Base-by-base conservation (phyloP, 2,329 filamentous ascomycete genomes). In the Hypoxylon sp. region DNA sequence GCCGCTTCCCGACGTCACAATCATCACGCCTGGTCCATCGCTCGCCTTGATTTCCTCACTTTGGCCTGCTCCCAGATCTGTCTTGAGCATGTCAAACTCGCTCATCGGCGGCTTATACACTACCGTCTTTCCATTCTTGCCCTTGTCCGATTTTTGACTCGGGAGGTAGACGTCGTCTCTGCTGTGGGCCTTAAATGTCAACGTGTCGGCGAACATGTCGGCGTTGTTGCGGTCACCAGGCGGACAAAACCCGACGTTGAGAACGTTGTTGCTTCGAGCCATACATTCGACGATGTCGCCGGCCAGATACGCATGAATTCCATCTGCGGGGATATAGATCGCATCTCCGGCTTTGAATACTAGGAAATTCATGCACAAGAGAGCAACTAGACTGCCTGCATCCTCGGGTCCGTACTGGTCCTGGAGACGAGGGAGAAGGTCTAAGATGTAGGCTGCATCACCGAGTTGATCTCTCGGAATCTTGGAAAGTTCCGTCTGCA, bases 261-360 rank as follows among this genome's bases (percentile, higher is more conserved):
- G 80, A 1, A 93, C 90, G 60, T 92, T 92, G 79, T 93, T 89
- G 19, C 84, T 88, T 6, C 89, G 84, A 1, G 90, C 90, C 90
- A 93, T 93, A 77, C 90, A 92, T 75, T 93, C 90, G 69, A 93
- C 87, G 53, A 93, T 91, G 72, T 92, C 87, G 2, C 91, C 91
- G 3, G 84, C 84, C 0, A 93, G 79, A 72, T 92, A 93, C 0
- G 90, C 90, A 72, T 93, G 89, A 56, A 92, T 90, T 4, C 89
- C 89, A 67, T 92, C 89, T 0, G 89, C 89, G 0, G 89, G 90
- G 15, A 93, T 89, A 73, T 86, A 91, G 53, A 93, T 82, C 7
- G 86, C 84, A 53, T 92, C 85, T 15, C 90, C 90, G 0, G 89
- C 82, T 19, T 85, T 77, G 7, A 93, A 82, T 1, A 84, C 80